Evolutionary conservation across 768 basidiomycete genomes (phyloP), one percentile per base, ranked within the genome.

Genomic region (Pseudohyphozyma bogoriensis): DNA sequence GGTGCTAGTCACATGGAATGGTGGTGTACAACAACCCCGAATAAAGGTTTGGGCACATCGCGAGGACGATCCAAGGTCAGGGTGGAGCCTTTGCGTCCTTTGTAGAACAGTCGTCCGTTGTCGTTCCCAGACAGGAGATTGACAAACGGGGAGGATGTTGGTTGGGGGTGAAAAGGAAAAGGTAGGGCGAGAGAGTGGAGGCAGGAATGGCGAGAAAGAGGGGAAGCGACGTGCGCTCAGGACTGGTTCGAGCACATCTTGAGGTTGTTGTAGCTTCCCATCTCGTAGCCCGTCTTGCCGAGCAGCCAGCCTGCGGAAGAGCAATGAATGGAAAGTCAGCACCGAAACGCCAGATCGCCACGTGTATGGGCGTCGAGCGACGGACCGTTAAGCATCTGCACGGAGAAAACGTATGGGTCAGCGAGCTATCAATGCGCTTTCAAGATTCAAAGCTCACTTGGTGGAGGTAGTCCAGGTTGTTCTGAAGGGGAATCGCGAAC

Each of bases 371-470:
- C n/a, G n/a, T n/a, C n/a, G n/a, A n/a, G n/a, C n/a, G n/a, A n/a
- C n/a, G n/a, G n/a, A n/a, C n/a, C 66, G 37, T 59, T 57, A 0
- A 33, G n/a, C 59, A 65, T 60, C 31, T 65, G 63, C 33, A 33
- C 50, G 39, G 24, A 29, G 26, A 5, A 16, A 10, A 10, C 7
- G n/a, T n/a, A n/a, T n/a, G n/a, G n/a, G 52, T 39, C 51, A 52
- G 51, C 39, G 11, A 26, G 15, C n/a, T n/a, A n/a, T n/a, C n/a
- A n/a, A n/a, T n/a, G n/a, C 11, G 20, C 22, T 24, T 16, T 15
- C 5, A n/a, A 51, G 24, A 31, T 29, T 31, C 11, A 29, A 18
- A 32, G 11, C 35, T 36, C 12, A 15, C 7, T 29, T 33, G 39
- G 31, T 36, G 40, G 26, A 56, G 26, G 50, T 56, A 59, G 55